phyloP scores from a whole-genome alignment of 225 moss, liverwort and hornwort species.

The Rhytidiadelphus loreus region DNA sequence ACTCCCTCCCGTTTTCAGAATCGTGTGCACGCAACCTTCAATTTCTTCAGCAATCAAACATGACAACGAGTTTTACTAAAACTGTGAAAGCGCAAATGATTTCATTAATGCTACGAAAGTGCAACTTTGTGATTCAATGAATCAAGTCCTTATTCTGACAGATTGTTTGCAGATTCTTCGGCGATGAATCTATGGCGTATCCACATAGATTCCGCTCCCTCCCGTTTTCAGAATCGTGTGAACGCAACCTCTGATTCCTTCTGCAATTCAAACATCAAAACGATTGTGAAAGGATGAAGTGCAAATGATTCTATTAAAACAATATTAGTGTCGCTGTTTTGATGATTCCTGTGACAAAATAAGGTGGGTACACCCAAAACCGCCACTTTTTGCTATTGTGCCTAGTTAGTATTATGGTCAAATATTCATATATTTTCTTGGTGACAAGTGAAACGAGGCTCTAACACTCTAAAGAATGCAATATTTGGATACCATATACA shows the following conservation, averaged over 20 bases:
- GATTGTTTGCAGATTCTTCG: not conserved
- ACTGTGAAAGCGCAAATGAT: not conserved
- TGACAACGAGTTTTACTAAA: not conserved
- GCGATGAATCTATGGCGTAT: not conserved
- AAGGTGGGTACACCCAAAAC: too few relatives aligned
- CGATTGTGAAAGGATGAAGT: not conserved
- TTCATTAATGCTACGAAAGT: too few relatives aligned
- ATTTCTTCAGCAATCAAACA: not conserved
- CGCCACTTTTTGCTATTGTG: too few relatives aligned
- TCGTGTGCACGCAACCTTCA: not conserved
- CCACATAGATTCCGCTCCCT: not conserved
- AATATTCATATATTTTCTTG: too few relatives aligned
- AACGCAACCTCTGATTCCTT: not conserved
- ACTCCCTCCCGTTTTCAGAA: not conserved
- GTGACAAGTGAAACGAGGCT: not conserved
- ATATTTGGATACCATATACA: too few relatives aligned
- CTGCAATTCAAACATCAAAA: not conserved
- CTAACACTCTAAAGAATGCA: accelerated
- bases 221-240: not conserved
- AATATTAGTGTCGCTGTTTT: not conserved
- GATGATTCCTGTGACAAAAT: not conserved
- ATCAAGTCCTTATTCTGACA: not conserved
- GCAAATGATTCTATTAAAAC: not conserved
- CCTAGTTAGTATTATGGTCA: not conserved
- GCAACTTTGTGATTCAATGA: not conserved